phyloP scores from a whole-genome alignment of 2,329 filamentous ascomycete species.

The Calonectria henricotiae region DNA sequence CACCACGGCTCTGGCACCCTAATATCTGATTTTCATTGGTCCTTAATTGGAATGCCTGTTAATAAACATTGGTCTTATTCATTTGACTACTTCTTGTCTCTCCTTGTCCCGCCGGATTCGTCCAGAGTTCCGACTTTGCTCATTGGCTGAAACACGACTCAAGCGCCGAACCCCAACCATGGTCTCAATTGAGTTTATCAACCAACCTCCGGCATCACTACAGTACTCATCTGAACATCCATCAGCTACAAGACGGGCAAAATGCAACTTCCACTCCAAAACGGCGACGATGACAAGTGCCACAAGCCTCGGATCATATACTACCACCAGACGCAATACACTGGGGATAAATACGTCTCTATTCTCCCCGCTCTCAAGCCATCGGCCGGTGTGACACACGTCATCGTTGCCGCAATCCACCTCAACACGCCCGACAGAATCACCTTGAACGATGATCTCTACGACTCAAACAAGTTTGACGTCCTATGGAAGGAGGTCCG shows the following conservation, averaged over 20 bases:
- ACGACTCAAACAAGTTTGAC: constrained; percentile 75
- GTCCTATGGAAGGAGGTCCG: constrained; percentile 83
- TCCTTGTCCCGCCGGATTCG: background rate
- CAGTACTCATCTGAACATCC: background rate
- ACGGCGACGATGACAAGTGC: constrained; percentile 1
- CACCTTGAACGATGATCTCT: constrained; percentile 84
- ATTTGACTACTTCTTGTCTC: background rate
- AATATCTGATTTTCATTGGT: background rate
- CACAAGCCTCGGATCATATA: constrained; percentile 62
- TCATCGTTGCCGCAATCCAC: constrained; percentile 88
- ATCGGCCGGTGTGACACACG: constrained; percentile 75
- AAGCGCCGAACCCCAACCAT: constrained; percentile 9
- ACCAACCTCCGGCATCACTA: background rate
- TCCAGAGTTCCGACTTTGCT: background rate
- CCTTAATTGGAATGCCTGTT: background rate
- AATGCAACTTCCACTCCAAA: constrained; percentile 17
- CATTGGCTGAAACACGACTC: constrained; percentile 14
- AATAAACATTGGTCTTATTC: background rate
- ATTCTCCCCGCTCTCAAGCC: constrained; percentile 65
- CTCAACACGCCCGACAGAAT: constrained; percentile 78
- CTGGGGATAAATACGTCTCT: constrained; percentile 62
- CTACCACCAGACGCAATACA: constrained; percentile 68
- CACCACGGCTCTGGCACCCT: background rate
- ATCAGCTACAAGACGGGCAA: background rate
- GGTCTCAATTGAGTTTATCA: background rate